Evolutionary conservation across 768 basidiomycete species (phyloP), one percentile per base, ranked within the genome.

Genomic region (Tricholomella constricta): DNA sequence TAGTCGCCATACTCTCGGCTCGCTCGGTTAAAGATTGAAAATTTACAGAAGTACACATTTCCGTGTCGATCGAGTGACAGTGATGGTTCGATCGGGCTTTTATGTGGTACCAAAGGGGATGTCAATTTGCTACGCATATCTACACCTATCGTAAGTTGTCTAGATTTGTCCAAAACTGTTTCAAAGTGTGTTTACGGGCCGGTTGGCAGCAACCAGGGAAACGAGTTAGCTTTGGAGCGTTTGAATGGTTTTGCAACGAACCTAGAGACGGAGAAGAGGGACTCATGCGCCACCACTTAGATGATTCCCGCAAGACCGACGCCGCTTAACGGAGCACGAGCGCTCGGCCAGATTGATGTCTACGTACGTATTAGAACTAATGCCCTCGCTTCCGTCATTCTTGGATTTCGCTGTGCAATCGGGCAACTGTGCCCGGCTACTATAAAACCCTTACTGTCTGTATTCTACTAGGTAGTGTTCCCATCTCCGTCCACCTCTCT

Each of bases 281-380:
- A 6, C 6, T n/a, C 25, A 19, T 57, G 56, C 56, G 56, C 56
- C 56, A 57, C 56, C 35, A 54, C 44, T 5, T 11, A 20, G 15
- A 31, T 31, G 5, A n/a, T 34, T 23, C 38, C 15, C 32, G 32
- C 22, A 40, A 52, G 11, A 27, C 10, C 17, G 35, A 40, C 23
- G 27, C 15, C 31, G 23, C 15, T 14, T 6, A 32, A 11, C 12
- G 22, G 12, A 23, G 31, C 43, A 15, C 19, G 20, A 17, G 20
- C 19, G 51, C 29, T 15, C 20, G 27, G 31, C 6, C 23, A n/a
- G 32, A 48, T 48, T 49, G 25, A 58, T 42, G 42, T 44, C 26
- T 29, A 49, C 17, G 52, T 58, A 57, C 57, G 55, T 55, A 52
- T 57, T 50, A 56, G 51, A 47, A 58, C 22, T 45, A 35, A 17